Evolutionary conservation across 2,329 filamentous ascomycete species (phyloP).

Genomic region (Cordyceps pruinosa): DNA sequence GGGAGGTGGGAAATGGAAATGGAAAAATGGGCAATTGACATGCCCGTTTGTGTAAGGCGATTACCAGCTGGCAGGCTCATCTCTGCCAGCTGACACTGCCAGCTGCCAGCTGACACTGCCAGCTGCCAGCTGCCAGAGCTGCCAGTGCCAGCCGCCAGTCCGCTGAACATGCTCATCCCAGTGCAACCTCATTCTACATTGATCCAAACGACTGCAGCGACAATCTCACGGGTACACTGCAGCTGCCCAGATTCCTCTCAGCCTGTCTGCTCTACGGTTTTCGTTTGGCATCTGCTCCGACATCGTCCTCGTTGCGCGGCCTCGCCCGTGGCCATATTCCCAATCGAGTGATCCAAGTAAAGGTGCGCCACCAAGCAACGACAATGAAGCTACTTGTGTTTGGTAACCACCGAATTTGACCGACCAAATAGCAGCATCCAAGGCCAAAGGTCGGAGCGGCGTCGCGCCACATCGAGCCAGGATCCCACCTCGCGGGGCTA

Average conservation of each 20-base stretch:
- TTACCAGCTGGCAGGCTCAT: neutral
- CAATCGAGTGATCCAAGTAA: neutral
- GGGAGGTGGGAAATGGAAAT: neutral
- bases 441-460: neutral
- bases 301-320: no score
- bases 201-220: neutral
- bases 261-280: neutral
- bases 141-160: no score
- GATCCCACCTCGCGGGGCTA: neutral
- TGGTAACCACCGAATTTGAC: neutral
- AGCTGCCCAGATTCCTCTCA: neutral
- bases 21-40: neutral
- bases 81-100: no score
- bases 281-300: no score
- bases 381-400: neutral
- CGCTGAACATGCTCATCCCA: neutral
- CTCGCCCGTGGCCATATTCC: neutral
- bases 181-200: neutral
- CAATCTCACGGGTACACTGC: neutral
- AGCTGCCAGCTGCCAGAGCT: no score
- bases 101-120: neutral
- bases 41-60: neutral
- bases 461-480: slow-evolving; percentile 1
- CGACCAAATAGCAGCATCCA: neutral
- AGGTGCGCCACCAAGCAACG: no score